These are phyloP conservation scores for Yarrowia sp. DNA, from an alignment of 805 yeast species.

Conservation along the genomic window DNA sequence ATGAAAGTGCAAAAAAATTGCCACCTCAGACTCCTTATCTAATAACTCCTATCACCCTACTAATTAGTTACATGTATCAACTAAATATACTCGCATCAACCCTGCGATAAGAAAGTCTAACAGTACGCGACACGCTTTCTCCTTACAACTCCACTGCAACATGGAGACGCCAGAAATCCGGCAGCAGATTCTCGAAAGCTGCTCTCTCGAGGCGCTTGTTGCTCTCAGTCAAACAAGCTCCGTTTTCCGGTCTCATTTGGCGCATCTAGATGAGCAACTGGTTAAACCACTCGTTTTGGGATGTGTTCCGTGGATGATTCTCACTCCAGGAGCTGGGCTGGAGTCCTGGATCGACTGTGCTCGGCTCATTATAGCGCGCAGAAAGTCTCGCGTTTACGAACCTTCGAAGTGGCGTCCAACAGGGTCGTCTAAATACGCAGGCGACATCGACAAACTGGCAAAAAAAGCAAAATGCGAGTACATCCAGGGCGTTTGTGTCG, in stretches of 20 bases:
- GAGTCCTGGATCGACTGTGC: not conserved
- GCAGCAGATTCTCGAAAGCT: not conserved
- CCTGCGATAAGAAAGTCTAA: not conserved
- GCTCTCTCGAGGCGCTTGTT: not conserved
- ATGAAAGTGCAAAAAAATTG: too few relatives aligned
- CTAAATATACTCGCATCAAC: not conserved
- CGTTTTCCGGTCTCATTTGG: not conserved
- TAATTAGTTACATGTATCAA: too few relatives aligned
- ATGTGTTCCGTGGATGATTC: not conserved
- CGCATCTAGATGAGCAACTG: not conserved
- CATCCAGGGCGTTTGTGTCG: not conserved
- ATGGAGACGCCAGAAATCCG: not conserved
- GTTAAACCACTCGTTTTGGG: not conserved
- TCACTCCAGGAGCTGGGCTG: not conserved
- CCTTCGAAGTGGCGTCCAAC: too few relatives aligned
- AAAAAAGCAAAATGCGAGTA: not conserved
- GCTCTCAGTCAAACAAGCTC: not conserved
- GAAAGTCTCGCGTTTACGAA: too few relatives aligned
- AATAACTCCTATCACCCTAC: too few relatives aligned
- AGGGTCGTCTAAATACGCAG: too few relatives aligned
- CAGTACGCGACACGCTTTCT: too few relatives aligned
- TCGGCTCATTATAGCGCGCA: not conserved
- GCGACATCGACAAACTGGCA: not conserved
- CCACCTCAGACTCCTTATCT: too few relatives aligned
- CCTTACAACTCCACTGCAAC: not conserved